Percentiles rank a stretch among this genome's conserved stretches.
Conservation (phyloP, 768 basidiomycete genomes). For the Hortiboletus flavorubellus region DNA sequence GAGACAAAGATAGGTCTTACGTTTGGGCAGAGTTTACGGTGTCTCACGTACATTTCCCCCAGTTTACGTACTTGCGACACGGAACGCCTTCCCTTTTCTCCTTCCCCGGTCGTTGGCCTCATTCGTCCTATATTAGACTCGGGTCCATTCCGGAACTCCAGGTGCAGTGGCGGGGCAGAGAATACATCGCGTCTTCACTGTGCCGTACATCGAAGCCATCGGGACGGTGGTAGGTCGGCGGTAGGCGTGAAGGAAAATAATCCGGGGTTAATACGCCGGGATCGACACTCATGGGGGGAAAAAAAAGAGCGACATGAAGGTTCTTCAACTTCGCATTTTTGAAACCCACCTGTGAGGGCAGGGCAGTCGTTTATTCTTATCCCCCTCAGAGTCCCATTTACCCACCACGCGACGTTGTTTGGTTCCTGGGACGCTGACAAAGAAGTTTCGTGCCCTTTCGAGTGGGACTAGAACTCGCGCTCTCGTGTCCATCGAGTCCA, state of each 20-base stretch:
- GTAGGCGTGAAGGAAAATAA: background rate
- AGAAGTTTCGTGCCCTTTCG: background rate
- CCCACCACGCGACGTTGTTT: constrained; percentile 17
- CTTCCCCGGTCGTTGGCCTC: background rate
- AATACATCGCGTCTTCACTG: background rate
- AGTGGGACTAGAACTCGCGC: background rate
- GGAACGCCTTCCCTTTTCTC: constrained; percentile 8
- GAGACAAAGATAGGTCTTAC: constrained; percentile 1
- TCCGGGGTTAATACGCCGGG: constrained; percentile 8
- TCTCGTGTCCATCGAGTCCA: background rate
- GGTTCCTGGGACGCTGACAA: constrained; percentile 11
- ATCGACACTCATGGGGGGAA: constrained; percentile 10
- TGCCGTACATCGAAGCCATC: background rate
- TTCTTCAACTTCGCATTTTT: constrained; percentile 12
- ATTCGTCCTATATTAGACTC: background rate
- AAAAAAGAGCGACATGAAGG: constrained; percentile 2
- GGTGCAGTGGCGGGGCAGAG: background rate
- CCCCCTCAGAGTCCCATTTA: constrained; percentile 1
- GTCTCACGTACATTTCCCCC: constrained; percentile 14
- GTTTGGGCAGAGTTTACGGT: background rate
- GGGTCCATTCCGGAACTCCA: background rate
- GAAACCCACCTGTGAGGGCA: background rate
- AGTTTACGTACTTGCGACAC: constrained; percentile 14
- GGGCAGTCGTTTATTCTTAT: background rate
- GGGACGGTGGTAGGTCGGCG: background rate